Conservation (phyloP, 1,284 basidiomycete genomes). For the Ustilago lituana region DNA sequence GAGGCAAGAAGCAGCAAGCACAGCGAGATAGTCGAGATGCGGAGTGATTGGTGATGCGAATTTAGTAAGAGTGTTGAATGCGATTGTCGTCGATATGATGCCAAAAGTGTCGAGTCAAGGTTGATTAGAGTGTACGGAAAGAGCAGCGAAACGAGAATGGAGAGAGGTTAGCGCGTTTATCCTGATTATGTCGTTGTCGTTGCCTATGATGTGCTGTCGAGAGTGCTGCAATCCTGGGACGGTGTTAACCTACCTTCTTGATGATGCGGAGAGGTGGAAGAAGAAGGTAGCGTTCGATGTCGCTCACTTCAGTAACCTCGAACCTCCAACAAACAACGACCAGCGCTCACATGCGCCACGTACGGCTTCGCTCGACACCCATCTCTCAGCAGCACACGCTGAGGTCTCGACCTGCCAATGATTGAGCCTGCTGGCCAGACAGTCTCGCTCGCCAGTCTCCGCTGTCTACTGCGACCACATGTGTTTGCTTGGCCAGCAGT, state of each 20-base stretch:
- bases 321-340: no score
- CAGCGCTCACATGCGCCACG: conserved; percentile 4
- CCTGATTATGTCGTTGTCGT: background rate
- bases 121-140: background rate
- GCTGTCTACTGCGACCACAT: no score
- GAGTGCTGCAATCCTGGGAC: conserved; percentile 21
- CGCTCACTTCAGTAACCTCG: conserved; percentile 21
- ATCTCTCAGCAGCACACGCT: background rate
- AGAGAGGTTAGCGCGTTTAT: conserved; percentile 28
- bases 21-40: background rate
- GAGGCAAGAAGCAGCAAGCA: background rate
- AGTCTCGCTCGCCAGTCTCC: no score
- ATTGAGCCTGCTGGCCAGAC: no score
- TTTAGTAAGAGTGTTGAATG: conserved; percentile 11
- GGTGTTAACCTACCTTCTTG: conserved; percentile 50
- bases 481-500: background rate
- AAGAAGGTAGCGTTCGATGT: conserved; percentile 25
- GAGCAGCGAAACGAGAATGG: conserved; percentile 6
- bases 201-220: background rate
- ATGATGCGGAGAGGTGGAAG: conserved; percentile 53
- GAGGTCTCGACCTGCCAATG: no score
- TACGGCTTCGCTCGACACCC: no score
- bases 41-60: conserved; percentile 3
- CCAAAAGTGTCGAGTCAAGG: background rate
- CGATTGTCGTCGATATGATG: conserved; percentile 15